Conservation (phyloP, 148 eudicot species). For the Persicaria tinctoria region DNA sequence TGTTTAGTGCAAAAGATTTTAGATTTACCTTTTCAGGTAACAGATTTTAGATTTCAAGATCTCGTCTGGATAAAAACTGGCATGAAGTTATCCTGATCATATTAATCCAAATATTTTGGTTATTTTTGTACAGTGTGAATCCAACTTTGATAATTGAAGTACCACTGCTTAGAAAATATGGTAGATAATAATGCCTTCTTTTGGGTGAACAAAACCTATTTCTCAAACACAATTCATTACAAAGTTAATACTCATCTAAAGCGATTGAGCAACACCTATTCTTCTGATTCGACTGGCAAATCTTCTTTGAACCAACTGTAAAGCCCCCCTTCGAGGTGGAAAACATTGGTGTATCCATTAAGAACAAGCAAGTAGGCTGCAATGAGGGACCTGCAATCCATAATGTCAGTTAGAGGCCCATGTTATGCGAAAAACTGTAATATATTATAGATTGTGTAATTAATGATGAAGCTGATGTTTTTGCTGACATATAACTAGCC, state of each 20-base stretch:
- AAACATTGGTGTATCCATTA: slow-evolving; percentile 80
- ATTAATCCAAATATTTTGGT: not conserved
- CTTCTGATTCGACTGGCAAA: slow-evolving; percentile 56
- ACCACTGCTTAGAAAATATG: not conserved
- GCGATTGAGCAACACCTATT: not conserved
- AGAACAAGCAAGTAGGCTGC: slow-evolving; percentile 97
- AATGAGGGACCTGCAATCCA: slow-evolving; percentile 69
- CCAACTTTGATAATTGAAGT: not conserved
- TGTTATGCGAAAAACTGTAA: not conserved
- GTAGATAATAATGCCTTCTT: slow-evolving; percentile 2
- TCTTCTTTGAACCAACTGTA: slow-evolving; percentile 77
- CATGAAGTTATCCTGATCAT: not conserved
- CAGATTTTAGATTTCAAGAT: not conserved
- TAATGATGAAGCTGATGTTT: not conserved
- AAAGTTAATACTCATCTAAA: slow-evolving; percentile 13
- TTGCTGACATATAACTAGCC: not conserved
- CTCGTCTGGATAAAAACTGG: not conserved
- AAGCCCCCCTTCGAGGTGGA: slow-evolving; percentile 90
- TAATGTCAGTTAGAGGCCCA: not conserved
- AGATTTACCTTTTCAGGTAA: not conserved
- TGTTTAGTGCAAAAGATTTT: not conserved
- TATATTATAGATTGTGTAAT: not conserved
- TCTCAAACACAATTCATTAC: slow-evolving; percentile 1
- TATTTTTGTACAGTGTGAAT: not conserved
- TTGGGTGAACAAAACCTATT: slow-evolving; percentile 8